Evolutionary conservation across 495 filamentous ascomycete species (phyloP).

Genomic region (Amphirosellinia nigrospora): DNA sequence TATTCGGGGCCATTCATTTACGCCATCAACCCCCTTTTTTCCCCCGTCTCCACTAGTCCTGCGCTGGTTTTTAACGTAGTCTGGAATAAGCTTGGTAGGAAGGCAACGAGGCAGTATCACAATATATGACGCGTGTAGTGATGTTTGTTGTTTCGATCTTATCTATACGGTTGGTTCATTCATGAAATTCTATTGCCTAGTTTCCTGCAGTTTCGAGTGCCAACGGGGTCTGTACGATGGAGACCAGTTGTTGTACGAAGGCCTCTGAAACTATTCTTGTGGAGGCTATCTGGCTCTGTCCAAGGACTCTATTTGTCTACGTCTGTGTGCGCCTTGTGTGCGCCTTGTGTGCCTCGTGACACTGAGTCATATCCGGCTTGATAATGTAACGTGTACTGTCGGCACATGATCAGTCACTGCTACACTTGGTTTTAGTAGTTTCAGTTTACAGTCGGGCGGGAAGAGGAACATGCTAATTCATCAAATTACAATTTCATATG

Average conservation of each 20-base stretch:
- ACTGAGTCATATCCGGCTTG: no score
- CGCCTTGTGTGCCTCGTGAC: no score
- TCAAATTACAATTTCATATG: no score
- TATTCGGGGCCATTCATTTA: background rate
- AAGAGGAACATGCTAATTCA: background rate
- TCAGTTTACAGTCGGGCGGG: background rate
- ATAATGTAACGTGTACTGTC: background rate
- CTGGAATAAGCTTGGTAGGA: background rate
- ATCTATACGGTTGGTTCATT: background rate
- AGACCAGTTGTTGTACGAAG: no score
- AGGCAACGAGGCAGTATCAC: background rate
- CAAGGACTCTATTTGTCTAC: no score
- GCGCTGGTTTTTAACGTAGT: background rate
- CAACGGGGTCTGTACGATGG: no score
- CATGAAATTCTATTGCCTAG: background rate
- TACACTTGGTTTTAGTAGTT: background rate
- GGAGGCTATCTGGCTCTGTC: no score
- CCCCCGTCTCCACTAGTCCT: background rate
- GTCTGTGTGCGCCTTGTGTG: no score
- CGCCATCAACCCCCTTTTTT: background rate
- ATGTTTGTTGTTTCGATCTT: background rate
- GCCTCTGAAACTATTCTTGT: no score
- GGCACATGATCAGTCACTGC: background rate
- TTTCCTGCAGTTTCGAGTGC: background rate
- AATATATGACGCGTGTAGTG: background rate